These are phyloP conservation scores for Zygoascus sp. DNA, from an alignment of 1,139 yeast species.

Conservation along the genomic window DNA sequence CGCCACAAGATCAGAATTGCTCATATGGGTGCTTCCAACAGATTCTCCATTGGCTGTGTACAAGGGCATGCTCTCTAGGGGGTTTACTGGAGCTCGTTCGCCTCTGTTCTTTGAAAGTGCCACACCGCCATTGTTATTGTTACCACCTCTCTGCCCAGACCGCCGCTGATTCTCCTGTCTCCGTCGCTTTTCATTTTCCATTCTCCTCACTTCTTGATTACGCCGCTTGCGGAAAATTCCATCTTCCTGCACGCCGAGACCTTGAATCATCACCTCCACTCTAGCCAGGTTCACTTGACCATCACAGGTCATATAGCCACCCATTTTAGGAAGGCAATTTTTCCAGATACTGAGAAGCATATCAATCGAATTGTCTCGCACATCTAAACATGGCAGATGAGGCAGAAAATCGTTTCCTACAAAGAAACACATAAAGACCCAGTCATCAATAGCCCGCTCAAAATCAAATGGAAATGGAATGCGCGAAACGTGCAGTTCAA, in stretches of 20 bases:
- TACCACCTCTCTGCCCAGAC: slow-evolving; percentile 14
- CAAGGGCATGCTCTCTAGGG: slow-evolving; percentile 71
- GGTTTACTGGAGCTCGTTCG: slow-evolving; percentile 71
- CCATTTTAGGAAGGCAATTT: slow-evolving; percentile 56
- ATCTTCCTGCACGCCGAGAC: slow-evolving; percentile 69
- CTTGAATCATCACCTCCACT: slow-evolving; percentile 65
- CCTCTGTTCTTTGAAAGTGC: slow-evolving; percentile 35
- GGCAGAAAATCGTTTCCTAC: slow-evolving; percentile 99
- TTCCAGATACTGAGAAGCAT: slow-evolving; percentile 81
- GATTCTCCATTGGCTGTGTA: slow-evolving; percentile 65
- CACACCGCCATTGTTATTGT: slow-evolving; percentile 16
- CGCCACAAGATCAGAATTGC: slow-evolving; percentile 69
- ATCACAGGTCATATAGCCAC: slow-evolving; percentile 82
- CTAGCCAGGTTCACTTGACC: slow-evolving; percentile 73
- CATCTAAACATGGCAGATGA: slow-evolving; percentile 90
- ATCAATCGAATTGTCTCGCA: slow-evolving; percentile 91
- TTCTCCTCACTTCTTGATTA: slow-evolving; percentile 62
- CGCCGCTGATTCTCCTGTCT: slow-evolving; percentile 30
- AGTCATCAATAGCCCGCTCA: slow-evolving; percentile 96
- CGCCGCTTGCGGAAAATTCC: slow-evolving; percentile 69
- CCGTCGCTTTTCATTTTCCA: slow-evolving; percentile 60
- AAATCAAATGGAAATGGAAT: slow-evolving; percentile 73
- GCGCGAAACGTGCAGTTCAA: slow-evolving; percentile 68
- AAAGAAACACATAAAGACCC: slow-evolving; percentile 98
- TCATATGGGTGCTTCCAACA: slow-evolving; percentile 62